phyloP scores from a whole-genome alignment of 169 alveolate species.

The Cryptosporidium parvum region DNA sequence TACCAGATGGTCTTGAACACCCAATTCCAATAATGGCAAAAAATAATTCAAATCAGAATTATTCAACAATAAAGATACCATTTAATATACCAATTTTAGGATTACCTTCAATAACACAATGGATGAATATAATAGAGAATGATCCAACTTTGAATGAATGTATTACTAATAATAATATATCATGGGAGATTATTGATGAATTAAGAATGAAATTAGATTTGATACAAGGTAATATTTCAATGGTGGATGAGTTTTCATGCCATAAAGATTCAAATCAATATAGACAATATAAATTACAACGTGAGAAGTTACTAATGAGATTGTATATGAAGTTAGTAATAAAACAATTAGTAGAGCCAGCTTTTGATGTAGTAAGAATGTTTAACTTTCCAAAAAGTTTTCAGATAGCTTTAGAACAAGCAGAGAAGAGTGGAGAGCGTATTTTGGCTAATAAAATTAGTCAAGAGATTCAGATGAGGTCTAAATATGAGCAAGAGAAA shows the following conservation, averaged over 20 bases:
- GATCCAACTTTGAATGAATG: constrained; percentile 57
- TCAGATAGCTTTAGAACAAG: constrained; percentile 71
- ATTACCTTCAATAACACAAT: constrained; percentile 47
- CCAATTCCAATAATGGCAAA: constrained; percentile 70
- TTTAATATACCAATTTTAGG: constrained; percentile 64
- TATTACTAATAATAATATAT: constrained; percentile 50
- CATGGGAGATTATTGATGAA: constrained; percentile 71
- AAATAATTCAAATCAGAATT: constrained; percentile 7
- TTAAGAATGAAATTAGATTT: constrained; percentile 24
- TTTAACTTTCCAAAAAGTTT: constrained; percentile 61
- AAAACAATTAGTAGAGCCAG: constrained; percentile 66
- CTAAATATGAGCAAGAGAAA: constrained; percentile 24
- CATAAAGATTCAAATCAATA: constrained; percentile 4
- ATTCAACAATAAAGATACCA: constrained; percentile 43
- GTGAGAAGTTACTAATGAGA: constrained; percentile 63
- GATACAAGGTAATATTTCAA: constrained; percentile 15
- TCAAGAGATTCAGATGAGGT: constrained; percentile 39
- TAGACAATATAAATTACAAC: constrained; percentile 21
- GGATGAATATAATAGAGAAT: constrained; percentile 69
- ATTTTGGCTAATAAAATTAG: constrained; percentile 51
- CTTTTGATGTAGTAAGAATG: constrained; percentile 65
- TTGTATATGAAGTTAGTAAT: constrained; percentile 37
- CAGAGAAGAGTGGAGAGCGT: constrained; percentile 53
- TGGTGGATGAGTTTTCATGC: constrained; percentile 2
- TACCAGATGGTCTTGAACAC: constrained; percentile 55